phyloP scores from a whole-genome alignment of 106 monocot species.

The Dioscorea dumetorum region DNA sequence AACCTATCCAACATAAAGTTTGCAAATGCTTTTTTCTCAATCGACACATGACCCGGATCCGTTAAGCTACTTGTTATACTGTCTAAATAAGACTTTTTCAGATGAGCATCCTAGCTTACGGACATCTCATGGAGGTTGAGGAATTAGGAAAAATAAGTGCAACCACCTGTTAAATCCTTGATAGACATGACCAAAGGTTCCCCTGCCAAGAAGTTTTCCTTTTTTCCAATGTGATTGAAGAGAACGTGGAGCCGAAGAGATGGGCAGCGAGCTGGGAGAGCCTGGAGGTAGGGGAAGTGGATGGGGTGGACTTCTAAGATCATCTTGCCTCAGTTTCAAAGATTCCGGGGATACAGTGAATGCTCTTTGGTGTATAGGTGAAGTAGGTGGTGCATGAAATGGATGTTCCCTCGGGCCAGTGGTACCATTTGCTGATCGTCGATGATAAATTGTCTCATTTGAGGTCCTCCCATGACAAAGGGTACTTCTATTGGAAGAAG shows the following conservation, averaged over 20 bases:
- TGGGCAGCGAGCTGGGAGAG: constrained; percentile 51
- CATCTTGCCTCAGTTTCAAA: constrained; percentile 41
- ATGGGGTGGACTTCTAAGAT: constrained; percentile 56
- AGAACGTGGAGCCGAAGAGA: constrained; percentile 29
- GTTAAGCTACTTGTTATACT: too few relatives aligned
- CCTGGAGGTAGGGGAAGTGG: constrained; percentile 86
- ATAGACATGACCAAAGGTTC: constrained; percentile 94
- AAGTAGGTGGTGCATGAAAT: constrained; percentile 44
- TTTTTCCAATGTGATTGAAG: constrained; percentile 75
- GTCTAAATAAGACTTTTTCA: too few relatives aligned
- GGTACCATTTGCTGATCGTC: constrained; percentile 19
- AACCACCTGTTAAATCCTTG: constrained; percentile 82
- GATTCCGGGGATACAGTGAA: constrained; percentile 34
- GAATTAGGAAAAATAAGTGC: neutral
- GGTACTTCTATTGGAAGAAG: constrained; percentile 12
- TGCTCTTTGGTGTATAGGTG: constrained; percentile 33
- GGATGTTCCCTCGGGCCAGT: constrained; percentile 26
- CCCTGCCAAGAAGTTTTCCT: constrained; percentile 83
- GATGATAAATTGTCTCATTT: constrained; percentile 23
- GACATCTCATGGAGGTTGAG: too few relatives aligned
- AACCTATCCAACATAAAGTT: too few relatives aligned
- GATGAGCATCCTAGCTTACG: too few relatives aligned
- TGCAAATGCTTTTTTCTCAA: too few relatives aligned
- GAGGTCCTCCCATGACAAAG: constrained; percentile 15
- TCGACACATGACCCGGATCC: too few relatives aligned